These are phyloP conservation scores for Penicillium lividum DNA, from an alignment of 495 filamentous ascomycete genomes.

Conservation along the genomic window DNA sequence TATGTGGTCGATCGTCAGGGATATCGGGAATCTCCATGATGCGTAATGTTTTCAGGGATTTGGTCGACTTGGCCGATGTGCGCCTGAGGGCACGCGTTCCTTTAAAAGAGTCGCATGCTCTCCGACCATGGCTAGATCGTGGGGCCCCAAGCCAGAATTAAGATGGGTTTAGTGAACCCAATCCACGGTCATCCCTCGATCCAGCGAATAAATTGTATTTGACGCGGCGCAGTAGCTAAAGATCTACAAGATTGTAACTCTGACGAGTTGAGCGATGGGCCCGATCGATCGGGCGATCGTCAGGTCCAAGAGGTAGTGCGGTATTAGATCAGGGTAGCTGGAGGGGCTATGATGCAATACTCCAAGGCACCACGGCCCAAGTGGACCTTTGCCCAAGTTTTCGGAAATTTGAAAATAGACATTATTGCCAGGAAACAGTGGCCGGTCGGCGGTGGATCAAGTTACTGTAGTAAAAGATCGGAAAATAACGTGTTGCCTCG, in stretches of 20 bases:
- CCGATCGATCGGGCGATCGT: conserved; percentile 27
- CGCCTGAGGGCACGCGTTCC: neutral
- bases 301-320: conserved; percentile 12
- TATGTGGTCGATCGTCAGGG: conserved; percentile 21
- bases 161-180: conserved; percentile 8
- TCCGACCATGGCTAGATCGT: conserved; percentile 8
- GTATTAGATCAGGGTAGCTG: conserved; percentile 14
- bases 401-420: neutral
- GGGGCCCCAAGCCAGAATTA: neutral
- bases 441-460: neutral
- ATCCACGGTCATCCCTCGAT: conserved; percentile 14
- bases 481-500: neutral
- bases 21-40: conserved; percentile 26
- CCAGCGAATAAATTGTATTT: conserved; percentile 16
- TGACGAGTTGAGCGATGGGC: neutral
- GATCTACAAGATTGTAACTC: conserved; percentile 18
- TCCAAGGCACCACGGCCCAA: conserved; percentile 3
- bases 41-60: neutral
- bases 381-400: conserved; percentile 7
- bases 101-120: conserved; percentile 7
- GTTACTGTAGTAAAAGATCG: neutral
- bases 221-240: neutral
- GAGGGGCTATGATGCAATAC: conserved; percentile 21
- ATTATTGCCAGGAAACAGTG: neutral
- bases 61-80: neutral